Conservation (phyloP, 768 basidiomycete genomes). For the Pleurotus tuber-regium region DNA sequence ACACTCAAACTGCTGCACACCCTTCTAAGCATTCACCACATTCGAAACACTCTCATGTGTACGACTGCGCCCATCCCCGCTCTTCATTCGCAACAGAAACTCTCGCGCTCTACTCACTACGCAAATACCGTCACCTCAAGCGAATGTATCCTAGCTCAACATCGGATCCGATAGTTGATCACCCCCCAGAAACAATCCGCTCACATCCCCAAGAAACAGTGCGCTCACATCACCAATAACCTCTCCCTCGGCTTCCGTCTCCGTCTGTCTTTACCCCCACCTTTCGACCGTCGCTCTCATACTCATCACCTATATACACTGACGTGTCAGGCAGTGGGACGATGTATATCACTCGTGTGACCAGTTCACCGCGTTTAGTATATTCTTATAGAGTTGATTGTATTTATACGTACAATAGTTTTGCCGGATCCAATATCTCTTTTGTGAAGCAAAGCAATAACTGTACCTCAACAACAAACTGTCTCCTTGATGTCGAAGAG, state of each 20-base stretch:
- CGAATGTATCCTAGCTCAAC: slow-evolving; percentile 56
- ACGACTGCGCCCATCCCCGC: no score
- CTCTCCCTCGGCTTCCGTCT: background rate
- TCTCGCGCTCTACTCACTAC: slow-evolving; percentile 74
- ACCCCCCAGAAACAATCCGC: slow-evolving; percentile 9
- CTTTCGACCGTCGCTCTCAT: background rate
- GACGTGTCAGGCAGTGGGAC: background rate
- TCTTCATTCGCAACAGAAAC: slow-evolving; percentile 54
- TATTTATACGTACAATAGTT: no score
- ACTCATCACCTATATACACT: background rate
- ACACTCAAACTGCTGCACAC: background rate
- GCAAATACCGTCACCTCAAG: slow-evolving; percentile 80
- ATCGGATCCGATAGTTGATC: slow-evolving; percentile 21
- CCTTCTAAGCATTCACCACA: background rate
- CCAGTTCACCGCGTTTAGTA: no score
- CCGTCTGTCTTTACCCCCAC: background rate
- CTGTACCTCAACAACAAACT: no score
- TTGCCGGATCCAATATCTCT: no score
- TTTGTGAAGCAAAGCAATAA: no score
- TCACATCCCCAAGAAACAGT: background rate
- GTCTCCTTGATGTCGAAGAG: no score
- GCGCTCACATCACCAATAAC: background rate
- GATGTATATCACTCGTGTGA: background rate
- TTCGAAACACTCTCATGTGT: no score
- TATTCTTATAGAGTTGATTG: no score